These are phyloP conservation scores for Cyberlindnera xylosilytica DNA, from an alignment of 805 yeast species.

Conservation along the genomic window DNA sequence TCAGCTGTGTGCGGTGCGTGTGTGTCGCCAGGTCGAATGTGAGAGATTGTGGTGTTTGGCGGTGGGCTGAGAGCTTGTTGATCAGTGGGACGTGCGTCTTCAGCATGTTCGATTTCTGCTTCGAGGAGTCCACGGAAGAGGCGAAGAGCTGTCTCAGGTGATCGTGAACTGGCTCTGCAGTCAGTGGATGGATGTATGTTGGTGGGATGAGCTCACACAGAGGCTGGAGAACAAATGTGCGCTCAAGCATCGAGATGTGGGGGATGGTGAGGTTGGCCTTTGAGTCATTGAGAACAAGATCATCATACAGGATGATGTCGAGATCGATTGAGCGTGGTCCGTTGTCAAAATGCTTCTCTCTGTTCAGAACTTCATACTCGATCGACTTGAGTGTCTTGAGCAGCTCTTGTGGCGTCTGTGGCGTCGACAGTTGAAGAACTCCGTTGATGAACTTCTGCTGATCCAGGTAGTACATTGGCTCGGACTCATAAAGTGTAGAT, in stretches of 20 bases:
- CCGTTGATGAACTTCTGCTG: constrained; percentile 87
- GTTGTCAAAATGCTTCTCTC: constrained; percentile 79
- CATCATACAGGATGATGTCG: constrained; percentile 70
- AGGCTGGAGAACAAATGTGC: constrained; percentile 89
- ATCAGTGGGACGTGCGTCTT: constrained; percentile 48
- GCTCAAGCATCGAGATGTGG: constrained; percentile 81
- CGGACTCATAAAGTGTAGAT: constrained; percentile 81
- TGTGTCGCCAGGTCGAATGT: constrained; percentile 44
- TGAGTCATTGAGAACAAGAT: constrained; percentile 48
- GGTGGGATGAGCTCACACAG: constrained; percentile 76
- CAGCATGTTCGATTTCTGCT: constrained; percentile 51
- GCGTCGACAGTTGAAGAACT: constrained; percentile 63
- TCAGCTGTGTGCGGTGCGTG: constrained; percentile 55
- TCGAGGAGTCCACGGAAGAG: constrained; percentile 25
- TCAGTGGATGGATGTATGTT: constrained; percentile 71
- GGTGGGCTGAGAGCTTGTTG: constrained; percentile 23
- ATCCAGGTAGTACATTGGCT: constrained; percentile 85
- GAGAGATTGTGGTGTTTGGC: constrained; percentile 26
- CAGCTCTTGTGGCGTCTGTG: constrained; percentile 59
- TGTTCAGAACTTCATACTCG: constrained; percentile 65
- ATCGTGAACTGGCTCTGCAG: constrained; percentile 73
- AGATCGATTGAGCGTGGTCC: constrained; percentile 92
- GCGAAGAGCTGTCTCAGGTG: constrained; percentile 59
- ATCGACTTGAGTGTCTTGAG: constrained; percentile 63
- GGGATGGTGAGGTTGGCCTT: constrained; percentile 67